Conservation (phyloP, 192 early-diverging fungal species). For the Dissophora ornata region DNA sequence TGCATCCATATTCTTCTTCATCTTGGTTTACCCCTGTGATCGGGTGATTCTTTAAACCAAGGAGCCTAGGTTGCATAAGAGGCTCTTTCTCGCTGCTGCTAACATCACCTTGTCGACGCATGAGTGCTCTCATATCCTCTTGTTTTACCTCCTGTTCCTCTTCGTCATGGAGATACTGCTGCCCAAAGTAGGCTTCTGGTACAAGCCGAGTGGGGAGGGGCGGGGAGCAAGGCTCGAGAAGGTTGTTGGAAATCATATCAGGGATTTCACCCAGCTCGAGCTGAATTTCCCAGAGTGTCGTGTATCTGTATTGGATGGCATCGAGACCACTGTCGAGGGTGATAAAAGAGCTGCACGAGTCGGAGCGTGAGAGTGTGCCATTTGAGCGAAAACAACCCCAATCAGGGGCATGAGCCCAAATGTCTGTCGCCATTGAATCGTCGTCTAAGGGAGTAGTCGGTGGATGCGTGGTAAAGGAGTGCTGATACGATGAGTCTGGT, state of each 20-base stretch:
- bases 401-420: too few relatives aligned
- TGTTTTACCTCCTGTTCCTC: neutral
- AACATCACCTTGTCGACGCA: slow-evolving; percentile 5
- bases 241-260: slow-evolving; percentile 43
- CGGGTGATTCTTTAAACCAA: neutral
- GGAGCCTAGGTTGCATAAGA: neutral
- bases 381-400: neutral
- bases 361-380: neutral
- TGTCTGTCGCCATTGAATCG: too few relatives aligned
- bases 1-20: slow-evolving; percentile 3
- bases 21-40: slow-evolving; percentile 1
- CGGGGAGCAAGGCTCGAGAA: slow-evolving; percentile 19
- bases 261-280: slow-evolving; percentile 44
- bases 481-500: too few relatives aligned
- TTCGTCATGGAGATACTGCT: neutral
- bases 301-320: neutral
- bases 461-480: too few relatives aligned
- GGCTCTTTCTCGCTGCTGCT: slow-evolving; percentile 5
- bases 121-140: neutral
- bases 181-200: neutral
- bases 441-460: too few relatives aligned
- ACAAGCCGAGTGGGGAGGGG: neutral
- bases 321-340: neutral
- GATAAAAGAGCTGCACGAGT: neutral
- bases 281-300: slow-evolving; percentile 40